Conservation (phyloP, 371 early-diverging fungal genomes). For the Catenaria anguillulae region DNA sequence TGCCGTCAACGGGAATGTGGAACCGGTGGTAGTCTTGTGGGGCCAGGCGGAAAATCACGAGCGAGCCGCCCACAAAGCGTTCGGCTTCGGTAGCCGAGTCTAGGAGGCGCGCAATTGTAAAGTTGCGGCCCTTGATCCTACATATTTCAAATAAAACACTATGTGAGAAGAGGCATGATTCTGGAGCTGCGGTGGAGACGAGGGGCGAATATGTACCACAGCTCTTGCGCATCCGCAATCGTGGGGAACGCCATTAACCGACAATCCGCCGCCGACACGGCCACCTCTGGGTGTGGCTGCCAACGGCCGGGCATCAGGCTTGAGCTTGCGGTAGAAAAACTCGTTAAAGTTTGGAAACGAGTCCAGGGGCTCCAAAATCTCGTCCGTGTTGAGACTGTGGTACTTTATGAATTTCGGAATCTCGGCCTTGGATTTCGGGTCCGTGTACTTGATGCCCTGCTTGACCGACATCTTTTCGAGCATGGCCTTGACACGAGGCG, state of each 20-base stretch:
- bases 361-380: constrained; percentile 48
- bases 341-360: constrained; percentile 66
- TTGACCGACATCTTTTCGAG: constrained; percentile 46
- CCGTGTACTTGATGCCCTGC: constrained; percentile 53
- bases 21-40: constrained; percentile 78
- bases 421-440: constrained; percentile 21
- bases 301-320: constrained; percentile 47
- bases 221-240: constrained; percentile 44
- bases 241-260: constrained; percentile 56
- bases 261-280: constrained; percentile 66
- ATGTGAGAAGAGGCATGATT: too few species aligned
- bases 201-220: constrained; percentile 59
- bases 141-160: too few species aligned
- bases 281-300: constrained; percentile 22
- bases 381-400: constrained; percentile 39
- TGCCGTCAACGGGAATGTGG: constrained; percentile 54
- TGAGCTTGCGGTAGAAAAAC: constrained; percentile 73
- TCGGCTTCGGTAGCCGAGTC: constrained; percentile 20
- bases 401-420: constrained; percentile 62
- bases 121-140: constrained; percentile 60
- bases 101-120: constrained; percentile 44
- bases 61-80: constrained; percentile 43
- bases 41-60: constrained; percentile 66
- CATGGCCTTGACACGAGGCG: constrained; percentile 29
- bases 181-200: too few species aligned